Base-by-base conservation (phyloP, 2,329 filamentous ascomycete species). In the Claviceps pazoutovae region DNA sequence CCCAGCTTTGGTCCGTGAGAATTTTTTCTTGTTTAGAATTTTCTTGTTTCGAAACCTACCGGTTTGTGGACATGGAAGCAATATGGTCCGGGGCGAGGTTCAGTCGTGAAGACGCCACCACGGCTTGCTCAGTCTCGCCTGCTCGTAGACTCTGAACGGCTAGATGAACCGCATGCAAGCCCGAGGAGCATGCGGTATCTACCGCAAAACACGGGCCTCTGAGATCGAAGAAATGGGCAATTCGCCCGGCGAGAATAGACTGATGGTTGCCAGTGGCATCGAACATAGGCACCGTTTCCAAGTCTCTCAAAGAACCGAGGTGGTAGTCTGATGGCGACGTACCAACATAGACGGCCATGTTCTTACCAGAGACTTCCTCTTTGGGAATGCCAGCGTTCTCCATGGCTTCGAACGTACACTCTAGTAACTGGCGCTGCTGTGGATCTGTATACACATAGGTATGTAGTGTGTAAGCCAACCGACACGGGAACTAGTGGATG, bases 221-320 rank as follows among this genome's bases (percentile, higher is more conserved):
- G 38, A 80, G 65, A 56, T 79, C 72, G 55, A 78, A 79, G 62
- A 73, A 75, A 56, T 79, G 74, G 1, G 74, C 77, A 19, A 79
- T 66, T 46, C 76, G 66, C 54, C 78, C 78, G 0, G 75, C 73
- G 53, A 76, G 68, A 61, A 79, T 75, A 9, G 73, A 71, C 57
- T 73, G 70, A 43, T 73, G 72, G 54, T 64, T 63, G 65, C 73
- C 73, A 30, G 73, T 76, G 23, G 72, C 72, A 55, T 75, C 73
- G 53, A 75, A 73, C 69, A 75, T 74, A 37, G 73, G 73, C 46
- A 74, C 68, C 3, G 69, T 71, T 51, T 73, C 68, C 2, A 68
- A 59, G 55, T 76, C 73, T 43, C 69, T 62, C 47, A 71, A 43
- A 3, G 71, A 57, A 44, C 71, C 68, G 2, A 68, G 67, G 56